Base-by-base conservation (phyloP, 306 rosid genomes). In the Cucurbita moschata region DNA sequence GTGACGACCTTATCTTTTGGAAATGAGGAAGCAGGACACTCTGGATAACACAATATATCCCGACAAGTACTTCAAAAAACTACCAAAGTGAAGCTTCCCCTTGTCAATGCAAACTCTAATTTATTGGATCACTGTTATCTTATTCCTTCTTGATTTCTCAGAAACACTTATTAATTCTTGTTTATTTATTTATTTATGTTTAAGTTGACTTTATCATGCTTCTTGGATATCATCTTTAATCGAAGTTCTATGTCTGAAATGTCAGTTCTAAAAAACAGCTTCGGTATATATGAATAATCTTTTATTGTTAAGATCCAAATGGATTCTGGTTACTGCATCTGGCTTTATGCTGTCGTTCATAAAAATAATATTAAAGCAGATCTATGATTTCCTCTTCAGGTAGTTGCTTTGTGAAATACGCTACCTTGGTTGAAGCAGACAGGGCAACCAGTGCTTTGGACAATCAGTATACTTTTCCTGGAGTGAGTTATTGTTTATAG, bases 331-430 rank as follows among this genome's bases (percentile, higher is more conserved):
- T 72, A 38, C 21, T 57, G 38, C 12, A 19, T 55, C 6, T 21
- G 76, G 1, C 52, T 72, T 72, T 42, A 40, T 53, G 76, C 50
- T 56, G 51, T 19, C 42, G 12, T 39, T 54, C 19, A 40, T 72
- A 72, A 62, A 58, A 60, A 68, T 73, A 58, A 54, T 68, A 64
- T 52, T 68, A 52, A 67, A 76, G 74, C 57, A 77, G 64, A 73
- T 79, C 52, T 80, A 58, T 67, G 26, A 57, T 77, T 83, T 60
- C 82, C 75, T 76, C 59, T 74, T 52, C 87, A 90, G 97, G 96
- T 76, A 87, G 88, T 77, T 93, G 97, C 83, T 93, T 90, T 61
- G 97, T 93, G 74, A 93, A 93, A 75, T 90, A 85, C 81, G 79
- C 90, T 70, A 85, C 89, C 15, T 15, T 79, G 18, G 80, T 85